Evolutionary conservation across 2,329 filamentous ascomycete species (phyloP).

Genomic region (Xylariaceae sp.): DNA sequence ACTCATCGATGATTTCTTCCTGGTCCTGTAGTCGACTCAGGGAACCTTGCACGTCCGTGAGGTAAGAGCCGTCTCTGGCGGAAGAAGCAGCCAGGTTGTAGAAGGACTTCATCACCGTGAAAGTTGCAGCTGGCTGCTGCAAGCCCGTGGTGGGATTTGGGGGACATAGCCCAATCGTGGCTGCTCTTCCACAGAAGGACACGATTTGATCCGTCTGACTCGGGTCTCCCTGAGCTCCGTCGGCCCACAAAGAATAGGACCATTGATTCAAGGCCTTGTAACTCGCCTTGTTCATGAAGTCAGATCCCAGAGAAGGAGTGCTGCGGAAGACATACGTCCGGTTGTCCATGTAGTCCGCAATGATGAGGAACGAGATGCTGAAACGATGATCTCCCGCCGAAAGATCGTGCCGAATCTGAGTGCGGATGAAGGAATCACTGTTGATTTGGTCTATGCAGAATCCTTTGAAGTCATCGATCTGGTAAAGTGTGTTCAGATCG

Average conservation of each 20-base stretch:
- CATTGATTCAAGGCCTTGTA: neutral
- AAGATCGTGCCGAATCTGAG: neutral
- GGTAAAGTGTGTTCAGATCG: neutral
- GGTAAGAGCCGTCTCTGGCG: neutral
- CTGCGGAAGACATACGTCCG: neutral
- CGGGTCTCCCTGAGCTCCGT: neutral
- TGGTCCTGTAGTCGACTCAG: neutral
- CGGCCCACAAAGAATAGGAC: neutral
- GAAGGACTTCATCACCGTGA: neutral
- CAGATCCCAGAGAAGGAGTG: neutral
- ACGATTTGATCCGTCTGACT: neutral
- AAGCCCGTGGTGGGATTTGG: neutral
- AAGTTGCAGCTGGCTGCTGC: neutral
- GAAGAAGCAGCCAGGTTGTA: neutral
- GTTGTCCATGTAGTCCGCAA: neutral
- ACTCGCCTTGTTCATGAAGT: neutral
- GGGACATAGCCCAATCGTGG: neutral
- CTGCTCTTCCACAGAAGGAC: neutral
- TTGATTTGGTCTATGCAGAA: neutral
- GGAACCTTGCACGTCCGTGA: neutral
- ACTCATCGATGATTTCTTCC: neutral
- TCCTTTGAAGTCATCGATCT: neutral
- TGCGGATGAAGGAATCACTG: neutral
- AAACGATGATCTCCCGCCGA: conserved; percentile 1
- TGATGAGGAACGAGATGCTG: neutral